Conservation (phyloP, 1,139 yeast genomes). For the Pichia sp. region DNA sequence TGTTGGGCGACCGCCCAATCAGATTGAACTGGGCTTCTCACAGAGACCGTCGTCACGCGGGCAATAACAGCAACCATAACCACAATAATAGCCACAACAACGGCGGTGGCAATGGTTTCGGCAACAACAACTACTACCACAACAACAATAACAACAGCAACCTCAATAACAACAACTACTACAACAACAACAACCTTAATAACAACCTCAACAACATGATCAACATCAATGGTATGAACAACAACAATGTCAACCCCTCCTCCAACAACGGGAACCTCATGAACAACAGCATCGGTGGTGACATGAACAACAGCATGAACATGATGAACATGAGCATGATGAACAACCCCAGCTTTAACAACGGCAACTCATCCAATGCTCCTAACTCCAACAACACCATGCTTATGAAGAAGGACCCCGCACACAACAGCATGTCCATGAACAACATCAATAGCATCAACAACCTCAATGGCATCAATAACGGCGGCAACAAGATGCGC, state of each 20-base stretch:
- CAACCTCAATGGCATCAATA: neutral
- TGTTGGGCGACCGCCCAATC: constrained; percentile 69
- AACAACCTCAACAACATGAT: constrained; percentile 13
- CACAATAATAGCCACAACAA: constrained; percentile 15
- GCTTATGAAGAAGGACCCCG: constrained; percentile 5
- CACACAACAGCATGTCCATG: neutral
- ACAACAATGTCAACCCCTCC: constrained; percentile 1
- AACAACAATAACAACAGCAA: constrained; percentile 11
- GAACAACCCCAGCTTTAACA: constrained; percentile 11
- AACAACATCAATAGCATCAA: neutral
- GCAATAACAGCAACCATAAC: constrained; percentile 13
- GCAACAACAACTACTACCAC: constrained; percentile 9
- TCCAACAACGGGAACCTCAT: neutral
- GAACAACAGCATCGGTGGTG: neutral
- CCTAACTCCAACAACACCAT: constrained; percentile 9
- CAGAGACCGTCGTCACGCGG: constrained; percentile 43
- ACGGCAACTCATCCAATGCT: neutral
- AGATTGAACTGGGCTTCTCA: constrained; percentile 90
- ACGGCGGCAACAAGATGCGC: constrained; percentile 1
- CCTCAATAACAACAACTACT: neutral
- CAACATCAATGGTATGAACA: constrained; percentile 9
- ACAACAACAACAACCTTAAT: constrained; percentile 1
- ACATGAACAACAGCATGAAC: constrained; percentile 4
- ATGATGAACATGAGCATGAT: constrained; percentile 17
- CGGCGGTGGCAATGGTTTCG: constrained; percentile 14